phyloP scores from a whole-genome alignment of 331 rosid genomes.

The Rhamnella rubrinervis region DNA sequence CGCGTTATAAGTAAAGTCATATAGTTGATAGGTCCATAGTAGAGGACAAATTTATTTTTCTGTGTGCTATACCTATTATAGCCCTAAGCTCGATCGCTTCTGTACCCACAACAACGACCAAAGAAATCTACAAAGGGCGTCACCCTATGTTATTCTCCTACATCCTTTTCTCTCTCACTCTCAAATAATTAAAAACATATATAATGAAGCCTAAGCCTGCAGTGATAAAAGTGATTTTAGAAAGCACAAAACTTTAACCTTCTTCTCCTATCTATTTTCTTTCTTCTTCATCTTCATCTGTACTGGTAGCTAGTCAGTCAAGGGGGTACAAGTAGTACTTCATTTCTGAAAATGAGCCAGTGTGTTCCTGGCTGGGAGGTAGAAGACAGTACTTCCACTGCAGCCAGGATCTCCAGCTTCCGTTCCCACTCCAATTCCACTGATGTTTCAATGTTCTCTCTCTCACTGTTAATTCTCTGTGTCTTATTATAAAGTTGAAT shows the following conservation, averaged over 20 bases:
- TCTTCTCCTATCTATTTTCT: neutral
- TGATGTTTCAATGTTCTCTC: conserved; percentile 48
- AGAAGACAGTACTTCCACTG: conserved; percentile 35
- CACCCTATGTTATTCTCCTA: no score
- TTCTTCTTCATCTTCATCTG: neutral
- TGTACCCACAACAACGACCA: no score
- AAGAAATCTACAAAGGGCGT: no score
- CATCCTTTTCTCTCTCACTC: neutral
- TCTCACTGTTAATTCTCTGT: neutral
- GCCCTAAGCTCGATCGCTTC: no score
- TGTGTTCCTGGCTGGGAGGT: conserved; percentile 80
- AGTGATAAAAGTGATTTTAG: neutral
- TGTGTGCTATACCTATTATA: no score
- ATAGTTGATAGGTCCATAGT: no score
- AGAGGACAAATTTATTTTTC: no score
- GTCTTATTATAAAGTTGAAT: neutral
- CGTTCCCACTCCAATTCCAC: conserved; percentile 51
- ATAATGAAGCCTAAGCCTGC: neutral
- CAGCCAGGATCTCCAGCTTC: conserved; percentile 26
- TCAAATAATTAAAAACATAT: neutral
- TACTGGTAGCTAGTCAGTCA: neutral
- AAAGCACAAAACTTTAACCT: no score
- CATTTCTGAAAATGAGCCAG: conserved; percentile 53
- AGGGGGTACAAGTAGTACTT: no score
- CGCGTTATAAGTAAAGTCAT: no score